Conservation (phyloP, 2,329 filamentous ascomycete genomes). For the Fusarium continuum region DNA sequence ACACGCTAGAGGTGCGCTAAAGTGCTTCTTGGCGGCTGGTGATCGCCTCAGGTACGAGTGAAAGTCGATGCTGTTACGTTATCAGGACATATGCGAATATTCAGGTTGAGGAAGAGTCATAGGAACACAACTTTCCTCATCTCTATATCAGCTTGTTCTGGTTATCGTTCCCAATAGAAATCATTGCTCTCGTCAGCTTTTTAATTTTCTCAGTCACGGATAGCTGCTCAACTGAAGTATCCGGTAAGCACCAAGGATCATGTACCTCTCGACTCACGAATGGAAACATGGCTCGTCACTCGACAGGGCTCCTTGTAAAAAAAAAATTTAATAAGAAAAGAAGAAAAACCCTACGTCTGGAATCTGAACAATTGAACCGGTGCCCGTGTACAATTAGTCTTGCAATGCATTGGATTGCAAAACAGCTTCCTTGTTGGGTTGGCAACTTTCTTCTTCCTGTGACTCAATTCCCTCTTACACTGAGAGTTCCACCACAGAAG, state of each 20-base stretch:
- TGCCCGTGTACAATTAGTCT: not conserved
- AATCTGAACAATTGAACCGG: not conserved
- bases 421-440: not conserved
- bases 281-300: conserved; percentile 19
- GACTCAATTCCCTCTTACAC: conserved; percentile 6
- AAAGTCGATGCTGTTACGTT: not conserved
- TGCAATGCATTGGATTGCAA: not conserved
- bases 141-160: not conserved
- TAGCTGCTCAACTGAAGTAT: conserved; percentile 4
- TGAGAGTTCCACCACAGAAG: conserved; percentile 2
- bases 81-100: conserved; percentile 6
- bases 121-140: not conserved
- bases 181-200: not conserved
- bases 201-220: not conserved
- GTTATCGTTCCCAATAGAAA: not conserved
- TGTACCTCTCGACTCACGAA: conserved; percentile 24
- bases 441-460: not conserved
- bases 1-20: conserved; percentile 32
- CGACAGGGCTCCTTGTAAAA: conserved; percentile 24
- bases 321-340: too few species aligned
- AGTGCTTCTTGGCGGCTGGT: conserved; percentile 26
- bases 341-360: conserved; percentile 1
- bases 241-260: conserved; percentile 1
- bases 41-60: conserved; percentile 11
- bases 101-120: not conserved